Evolutionary conservation across 306 rosid genomes (phyloP).

Genomic region (Vachellia pachyceras): DNA sequence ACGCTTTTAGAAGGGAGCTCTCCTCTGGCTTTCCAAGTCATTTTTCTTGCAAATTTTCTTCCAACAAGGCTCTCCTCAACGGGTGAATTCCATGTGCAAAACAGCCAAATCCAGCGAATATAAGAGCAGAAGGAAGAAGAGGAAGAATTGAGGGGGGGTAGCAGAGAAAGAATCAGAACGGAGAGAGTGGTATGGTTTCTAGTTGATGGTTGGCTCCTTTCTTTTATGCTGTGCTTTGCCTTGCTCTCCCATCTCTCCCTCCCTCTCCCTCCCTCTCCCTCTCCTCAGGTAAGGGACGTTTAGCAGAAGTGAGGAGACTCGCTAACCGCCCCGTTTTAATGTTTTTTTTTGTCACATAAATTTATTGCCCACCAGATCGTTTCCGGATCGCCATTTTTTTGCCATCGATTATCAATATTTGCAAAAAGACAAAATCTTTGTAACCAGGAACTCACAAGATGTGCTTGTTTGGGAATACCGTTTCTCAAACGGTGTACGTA

Average conservation of each 20-base stretch:
- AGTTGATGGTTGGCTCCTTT: conserved; percentile 45
- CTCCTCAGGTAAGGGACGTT: conserved; percentile 73
- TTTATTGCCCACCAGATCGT: conserved; percentile 27
- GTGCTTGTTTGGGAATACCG: too few species aligned
- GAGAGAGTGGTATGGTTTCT: conserved; percentile 31
- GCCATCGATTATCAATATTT: neutral
- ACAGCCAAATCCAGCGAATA: conserved; percentile 21
- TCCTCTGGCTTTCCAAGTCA: conserved; percentile 90
- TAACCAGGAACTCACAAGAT: neutral
- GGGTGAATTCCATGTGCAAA: conserved; percentile 49
- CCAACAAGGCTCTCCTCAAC: conserved; percentile 26
- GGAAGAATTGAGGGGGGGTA: neutral
- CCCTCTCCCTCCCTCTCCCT: conserved; percentile 26
- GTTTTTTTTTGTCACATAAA: neutral
- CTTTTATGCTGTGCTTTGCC: conserved; percentile 31
- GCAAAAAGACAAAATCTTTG: neutral
- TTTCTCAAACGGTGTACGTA: too few species aligned
- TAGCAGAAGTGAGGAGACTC: conserved; percentile 66
- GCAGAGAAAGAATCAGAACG: conserved; percentile 39
- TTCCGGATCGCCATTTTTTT: too few species aligned
- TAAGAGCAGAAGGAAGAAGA: neutral
- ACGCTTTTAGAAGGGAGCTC: conserved; percentile 68
- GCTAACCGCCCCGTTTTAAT: conserved; percentile 54
- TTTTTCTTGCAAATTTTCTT: conserved; percentile 33
- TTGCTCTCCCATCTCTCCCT: conserved; percentile 29